Base-by-base conservation (phyloP, 1,284 basidiomycete species). In the Papiliotrema flavescens region DNA sequence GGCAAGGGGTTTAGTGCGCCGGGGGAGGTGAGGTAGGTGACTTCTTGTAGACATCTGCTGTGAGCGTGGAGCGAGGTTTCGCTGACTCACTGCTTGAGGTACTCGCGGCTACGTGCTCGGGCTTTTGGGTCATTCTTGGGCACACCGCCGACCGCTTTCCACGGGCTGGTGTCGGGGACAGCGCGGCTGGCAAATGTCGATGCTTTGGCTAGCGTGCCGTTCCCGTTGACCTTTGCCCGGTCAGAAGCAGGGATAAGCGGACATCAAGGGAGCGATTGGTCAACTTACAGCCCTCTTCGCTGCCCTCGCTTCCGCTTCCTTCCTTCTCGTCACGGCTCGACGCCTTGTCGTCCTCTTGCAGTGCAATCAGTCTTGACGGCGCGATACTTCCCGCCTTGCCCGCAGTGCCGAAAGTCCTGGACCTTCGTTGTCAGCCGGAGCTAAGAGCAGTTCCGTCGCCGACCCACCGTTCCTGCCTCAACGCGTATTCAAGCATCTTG, bases 401-500 rank as follows among this genome's bases (percentile, higher is more conserved):
- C 79, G 65, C 13, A 80, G 63, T 79, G 71, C 84, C 84, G 54
- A 90, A 81, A 69, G 90, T 87, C 75, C 91, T 93, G 62, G 89
- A 87, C 68, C 89, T 91, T 15, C 20, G 40, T 26, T 35, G 17
- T 28, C 23, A 28, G 42, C 56, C 47, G 55, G 47, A 56, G 59
- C 58, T 59, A 53, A 36, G 60, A 50, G 51, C 57, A 58, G 46
- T 39, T n/a, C 22, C 42, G 43, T n/a, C 42, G 51, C 40, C 22
- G 20, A 70, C 84, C 70, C 65, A 92, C 90, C 93, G 86, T 79
- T 98, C 94, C 80, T 95, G 87, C 47, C 92, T 85, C 52, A 95
- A 80, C 39, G 91, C 91, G 75, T 91, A 97, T 78, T 99, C 96
- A 51, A 98, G 85, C 95, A 99, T 97, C 83, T 96, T 97, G 67